Percentiles rank a stretch among this genome's conserved stretches.
These are phyloP conservation scores for Pichia nakasei DNA, from an alignment of 805 yeast genomes.

Conservation along the genomic window DNA sequence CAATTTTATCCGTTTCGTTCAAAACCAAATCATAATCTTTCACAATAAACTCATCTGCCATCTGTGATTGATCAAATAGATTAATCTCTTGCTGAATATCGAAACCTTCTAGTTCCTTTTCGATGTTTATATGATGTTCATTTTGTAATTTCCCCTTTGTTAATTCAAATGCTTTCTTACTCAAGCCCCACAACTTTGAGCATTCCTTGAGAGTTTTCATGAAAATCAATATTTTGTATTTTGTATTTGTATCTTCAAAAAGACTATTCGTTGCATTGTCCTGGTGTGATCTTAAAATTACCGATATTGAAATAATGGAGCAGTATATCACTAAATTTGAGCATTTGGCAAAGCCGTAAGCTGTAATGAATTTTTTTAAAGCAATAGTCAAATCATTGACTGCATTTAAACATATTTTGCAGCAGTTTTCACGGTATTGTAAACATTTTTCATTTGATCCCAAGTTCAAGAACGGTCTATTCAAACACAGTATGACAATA, in stretches of 20 bases:
- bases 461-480: conserved; percentile 39
- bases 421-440: neutral
- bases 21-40: too few relatives aligned
- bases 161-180: conserved; percentile 1
- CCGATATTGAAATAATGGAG: conserved; percentile 2
- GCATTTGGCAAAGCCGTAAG: neutral
- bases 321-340: conserved; percentile 1
- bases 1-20: too few relatives aligned
- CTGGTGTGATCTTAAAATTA: neutral
- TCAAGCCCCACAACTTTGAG: conserved; percentile 1
- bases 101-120: neutral
- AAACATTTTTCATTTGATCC: neutral
- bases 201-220: neutral
- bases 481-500: conserved; percentile 46
- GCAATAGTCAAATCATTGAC: neutral
- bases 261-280: neutral
- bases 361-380: neutral
- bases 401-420: neutral
- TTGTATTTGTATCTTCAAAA: neutral
- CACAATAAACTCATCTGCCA: neutral
- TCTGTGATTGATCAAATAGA: neutral
- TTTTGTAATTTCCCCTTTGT: neutral
- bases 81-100: neutral
- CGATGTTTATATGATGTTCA: neutral
- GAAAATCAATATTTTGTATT: neutral